Evolutionary conservation across 257 asterid species (phyloP).

Genomic region (Solanum gandarillasii): DNA sequence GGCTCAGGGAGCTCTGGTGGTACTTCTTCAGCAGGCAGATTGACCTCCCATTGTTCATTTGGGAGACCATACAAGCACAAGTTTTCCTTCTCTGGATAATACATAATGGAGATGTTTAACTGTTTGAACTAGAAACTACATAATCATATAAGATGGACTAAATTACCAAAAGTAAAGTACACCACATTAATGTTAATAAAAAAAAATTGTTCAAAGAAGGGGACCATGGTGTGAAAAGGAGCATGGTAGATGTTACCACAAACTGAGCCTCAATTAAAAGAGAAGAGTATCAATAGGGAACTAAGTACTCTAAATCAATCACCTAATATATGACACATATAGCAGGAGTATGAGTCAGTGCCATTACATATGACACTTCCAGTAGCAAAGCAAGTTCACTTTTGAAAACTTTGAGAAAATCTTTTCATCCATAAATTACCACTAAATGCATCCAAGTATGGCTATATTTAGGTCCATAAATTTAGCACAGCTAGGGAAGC

Average conservation of each 20-base stretch:
- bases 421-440: background rate
- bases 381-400: background rate
- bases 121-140: background rate
- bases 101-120: conserved; percentile 1
- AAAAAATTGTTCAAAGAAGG: background rate
- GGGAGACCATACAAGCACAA: conserved; percentile 54
- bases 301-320: background rate
- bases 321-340: background rate
- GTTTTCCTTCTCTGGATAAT: conserved; percentile 45
- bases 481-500: background rate
- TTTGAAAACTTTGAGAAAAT: background rate
- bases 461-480: background rate
- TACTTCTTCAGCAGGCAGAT: conserved; percentile 56
- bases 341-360: background rate
- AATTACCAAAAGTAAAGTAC: background rate
- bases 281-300: background rate
- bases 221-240: background rate
- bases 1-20: conserved; percentile 70
- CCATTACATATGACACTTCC: background rate
- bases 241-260: background rate
- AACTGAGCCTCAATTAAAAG: background rate
- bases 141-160: conserved; percentile 5
- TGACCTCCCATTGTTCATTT: conserved; percentile 53
- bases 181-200: background rate
- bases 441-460: background rate